These are phyloP conservation scores for Posidonia australis DNA, from an alignment of 106 monocot genomes.

Conservation along the genomic window DNA sequence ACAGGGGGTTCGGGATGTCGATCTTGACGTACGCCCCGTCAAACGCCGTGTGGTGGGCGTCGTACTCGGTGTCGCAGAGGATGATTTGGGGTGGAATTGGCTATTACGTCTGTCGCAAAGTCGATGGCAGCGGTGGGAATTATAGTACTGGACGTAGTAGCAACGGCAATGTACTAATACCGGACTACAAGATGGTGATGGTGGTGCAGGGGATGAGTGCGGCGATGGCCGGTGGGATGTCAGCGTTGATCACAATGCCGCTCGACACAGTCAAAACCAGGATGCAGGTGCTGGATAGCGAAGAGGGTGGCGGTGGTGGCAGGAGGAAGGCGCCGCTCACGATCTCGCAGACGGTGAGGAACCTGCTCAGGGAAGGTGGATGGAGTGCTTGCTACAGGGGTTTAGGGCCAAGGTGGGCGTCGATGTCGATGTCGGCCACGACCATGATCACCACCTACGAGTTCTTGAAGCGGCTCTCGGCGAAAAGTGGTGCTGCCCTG, in stretches of 20 bases:
- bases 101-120: conserved; percentile 12
- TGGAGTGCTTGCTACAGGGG: conserved; percentile 74
- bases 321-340: conserved; percentile 12
- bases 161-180: conserved; percentile 12
- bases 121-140: background rate
- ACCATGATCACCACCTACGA: conserved; percentile 98
- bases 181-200: conserved; percentile 31
- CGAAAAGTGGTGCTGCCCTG: conserved; percentile 24
- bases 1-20: conserved; percentile 92
- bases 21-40: conserved; percentile 92
- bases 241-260: conserved; percentile 67
- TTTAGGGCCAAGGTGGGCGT: conserved; percentile 67
- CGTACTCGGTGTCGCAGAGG: conserved; percentile 67
- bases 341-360: conserved; percentile 37
- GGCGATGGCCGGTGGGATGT: conserved; percentile 49
- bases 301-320: conserved; percentile 1
- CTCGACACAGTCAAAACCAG: conserved; percentile 74
- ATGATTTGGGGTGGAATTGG: conserved; percentile 58
- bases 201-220: conserved; percentile 66
- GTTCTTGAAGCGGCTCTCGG: conserved; percentile 75
- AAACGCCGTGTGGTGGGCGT: conserved; percentile 96
- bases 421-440: conserved; percentile 63
- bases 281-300: conserved; percentile 76
- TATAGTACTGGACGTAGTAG: background rate
- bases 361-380: conserved; percentile 51